Conservation (phyloP, 2,329 filamentous ascomycete species). For the Phoma sp. region DNA sequence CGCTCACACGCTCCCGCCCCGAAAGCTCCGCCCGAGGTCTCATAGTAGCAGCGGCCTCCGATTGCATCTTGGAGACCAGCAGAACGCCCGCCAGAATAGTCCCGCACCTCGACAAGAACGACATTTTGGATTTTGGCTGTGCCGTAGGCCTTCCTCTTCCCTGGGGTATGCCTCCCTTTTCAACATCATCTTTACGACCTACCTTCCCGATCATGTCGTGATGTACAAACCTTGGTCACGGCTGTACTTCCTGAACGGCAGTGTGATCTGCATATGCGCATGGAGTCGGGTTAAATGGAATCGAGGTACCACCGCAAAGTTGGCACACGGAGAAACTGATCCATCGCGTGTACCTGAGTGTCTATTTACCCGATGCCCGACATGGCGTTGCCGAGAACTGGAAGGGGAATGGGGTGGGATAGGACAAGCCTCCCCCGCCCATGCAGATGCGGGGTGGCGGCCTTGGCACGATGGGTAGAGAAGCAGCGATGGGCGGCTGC, state of each 20-base stretch:
- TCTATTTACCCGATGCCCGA: conserved; percentile 13
- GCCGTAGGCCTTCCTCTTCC: not conserved
- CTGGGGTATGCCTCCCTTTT: not conserved
- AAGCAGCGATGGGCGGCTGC: conserved; percentile 1
- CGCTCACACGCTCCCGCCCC: conserved; percentile 37
- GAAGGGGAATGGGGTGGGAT: conserved; percentile 17
- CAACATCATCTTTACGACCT: not conserved
- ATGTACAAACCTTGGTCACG: not conserved
- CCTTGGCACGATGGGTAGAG: conserved; percentile 19
- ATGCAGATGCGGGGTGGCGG: conserved; percentile 31
- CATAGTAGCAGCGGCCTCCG: conserved; percentile 14
- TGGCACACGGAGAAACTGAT: conserved; percentile 13
- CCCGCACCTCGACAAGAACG: conserved; percentile 11
- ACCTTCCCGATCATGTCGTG: not conserved
- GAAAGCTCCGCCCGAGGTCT: conserved; percentile 3
- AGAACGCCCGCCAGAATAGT: conserved; percentile 21
- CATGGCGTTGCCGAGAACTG: not conserved
- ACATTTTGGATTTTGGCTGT: not conserved
- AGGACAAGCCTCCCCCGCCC: conserved; percentile 20
- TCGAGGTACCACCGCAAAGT: not conserved
- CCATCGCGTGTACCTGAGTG: conserved; percentile 11
- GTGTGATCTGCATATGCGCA: conserved; percentile 7
- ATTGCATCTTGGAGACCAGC: conserved; percentile 9
- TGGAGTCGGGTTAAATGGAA: conserved; percentile 6
- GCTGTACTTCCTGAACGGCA: conserved; percentile 1